Conservation (phyloP, 192 early-diverging fungal genomes). For the Podila epigama region DNA sequence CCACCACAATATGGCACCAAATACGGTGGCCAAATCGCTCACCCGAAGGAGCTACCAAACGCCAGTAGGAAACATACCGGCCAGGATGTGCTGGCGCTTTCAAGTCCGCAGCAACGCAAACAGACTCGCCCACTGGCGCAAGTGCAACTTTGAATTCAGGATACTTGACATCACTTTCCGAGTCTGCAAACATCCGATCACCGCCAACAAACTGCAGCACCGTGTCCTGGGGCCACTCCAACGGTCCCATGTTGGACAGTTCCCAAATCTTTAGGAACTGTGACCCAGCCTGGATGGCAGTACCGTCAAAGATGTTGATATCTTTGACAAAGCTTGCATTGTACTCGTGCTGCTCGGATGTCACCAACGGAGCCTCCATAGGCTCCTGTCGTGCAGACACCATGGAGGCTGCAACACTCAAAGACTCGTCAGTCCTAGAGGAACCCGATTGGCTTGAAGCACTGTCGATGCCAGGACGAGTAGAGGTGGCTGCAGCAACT, state of each 20-base stretch:
- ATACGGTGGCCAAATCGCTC: slow-evolving; percentile 69
- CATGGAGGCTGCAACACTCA: not conserved
- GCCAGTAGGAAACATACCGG: slow-evolving; percentile 67
- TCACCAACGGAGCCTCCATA: too few species aligned
- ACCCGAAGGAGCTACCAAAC: slow-evolving; percentile 64
- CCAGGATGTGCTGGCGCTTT: slow-evolving; percentile 68
- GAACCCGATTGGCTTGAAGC: not conserved
- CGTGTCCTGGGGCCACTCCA: slow-evolving; percentile 67
- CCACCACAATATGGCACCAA: slow-evolving; percentile 73
- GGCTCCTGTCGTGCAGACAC: not conserved
- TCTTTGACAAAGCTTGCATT: slow-evolving; percentile 67
- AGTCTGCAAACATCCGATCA: slow-evolving; percentile 54
- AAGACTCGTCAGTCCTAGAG: not conserved
- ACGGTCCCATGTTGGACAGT: slow-evolving; percentile 64
- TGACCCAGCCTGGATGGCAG: slow-evolving; percentile 57
- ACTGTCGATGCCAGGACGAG: not conserved
- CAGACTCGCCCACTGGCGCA: slow-evolving; percentile 58
- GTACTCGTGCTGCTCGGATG: too few species aligned
- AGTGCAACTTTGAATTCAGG: slow-evolving; percentile 53
- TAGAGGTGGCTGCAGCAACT: too few species aligned
- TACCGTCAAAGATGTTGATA: slow-evolving; percentile 71
- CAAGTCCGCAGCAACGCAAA: slow-evolving; percentile 68
- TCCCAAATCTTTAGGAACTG: slow-evolving; percentile 79
- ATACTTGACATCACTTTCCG: slow-evolving; percentile 23
- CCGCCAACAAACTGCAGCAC: slow-evolving; percentile 64